Evolutionary conservation across 108 stramenopile species (phyloP), one percentile per base, ranked within the genome.

Genomic region (Skeletonema potamos): DNA sequence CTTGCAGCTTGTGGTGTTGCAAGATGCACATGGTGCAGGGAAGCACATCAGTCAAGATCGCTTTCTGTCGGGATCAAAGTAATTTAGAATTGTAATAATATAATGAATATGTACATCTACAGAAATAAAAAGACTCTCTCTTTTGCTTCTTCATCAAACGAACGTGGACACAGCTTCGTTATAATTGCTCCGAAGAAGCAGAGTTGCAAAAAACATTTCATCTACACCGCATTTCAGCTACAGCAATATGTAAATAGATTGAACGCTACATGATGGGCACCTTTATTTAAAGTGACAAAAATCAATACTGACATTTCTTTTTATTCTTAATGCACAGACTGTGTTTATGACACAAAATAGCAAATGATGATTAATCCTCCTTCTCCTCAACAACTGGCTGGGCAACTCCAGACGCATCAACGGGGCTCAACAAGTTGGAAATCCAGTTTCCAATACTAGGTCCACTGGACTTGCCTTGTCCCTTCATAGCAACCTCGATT

Each of bases 401-500:
- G 2, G 57, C 54, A 6, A 86, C 74, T 27, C 77, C 70, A 0
- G 89, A 87, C 1, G 86, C 73, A 81, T 93, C 92, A 1, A 93
- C 74, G 9, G 89, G 92, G 61, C 82, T 86, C 10, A 93, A 65
- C 41, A 93, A 59, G 36, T 86, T 89, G 29, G 85, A 87, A 13
- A 93, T 84, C 92, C 92, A 93, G 84, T 91, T 91, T 6, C 92
- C 92, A 36, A 91, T 30, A 28, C 86, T 89, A 7, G 86, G 85
- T 24, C 92, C 89, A 22, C 62, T 44, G 2, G 58, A 12, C 18
- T 54, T 64, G 29, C 73, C 65, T 27, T 12, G 20, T 9, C 41
- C 54, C 74, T 91, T 91, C 18, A 65, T 62, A 17, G 94, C 94
- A 27, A 92, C 89, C 70, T 95, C 87, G 4, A 95, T 70, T 3